Evolutionary conservation across 352 stramenopile species (phyloP), one percentile per base, ranked within the genome.

Genomic region (Phytophthora citrophthora): DNA sequence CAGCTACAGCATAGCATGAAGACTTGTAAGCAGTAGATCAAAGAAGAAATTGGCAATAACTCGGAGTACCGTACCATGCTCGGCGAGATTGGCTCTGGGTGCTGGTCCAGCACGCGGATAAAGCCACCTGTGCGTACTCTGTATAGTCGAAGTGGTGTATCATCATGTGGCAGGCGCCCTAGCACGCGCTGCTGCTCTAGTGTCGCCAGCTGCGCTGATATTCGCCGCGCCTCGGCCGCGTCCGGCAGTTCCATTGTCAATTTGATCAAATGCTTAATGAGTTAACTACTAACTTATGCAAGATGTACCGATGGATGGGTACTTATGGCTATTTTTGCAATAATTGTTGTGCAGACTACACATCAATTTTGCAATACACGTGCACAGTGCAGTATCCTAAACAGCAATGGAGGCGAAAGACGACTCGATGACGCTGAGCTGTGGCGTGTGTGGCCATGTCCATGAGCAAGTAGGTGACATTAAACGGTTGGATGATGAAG

Each of bases 21-120:
- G 23, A 5, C 24, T 20, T 44, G 68, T 74, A 56, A 74, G 56
- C 48, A 54, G 4, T 36, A 48, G 31, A 73, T 51, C 12, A 48
- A 18, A 27, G 6, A 13, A n/a, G 13, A 10, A 20, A 56, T 34
- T 2, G 3, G 15, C 7, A 20, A 23, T 12, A 43, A 31, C 32
- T 26, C 32, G 13, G 3, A 11, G 18, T 29, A 4, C 6, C 70
- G 7, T 70, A 89, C 83, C 77, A 81, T 86, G 49, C 48, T 43
- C 5, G 72, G 72, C 24, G 83, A 88, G 5, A 92, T 68, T 15
- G 81, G 79, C 52, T 82, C 76, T 43, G 78, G 71, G 55, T 84
- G 68, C 26, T 55, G 48, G 54, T 92, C 83, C 52, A 92, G 54
- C 12, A 92, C 79, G 15, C 79, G 77, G 43, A 92, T 70, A 27